Evolutionary conservation across 257 asterid species (phyloP).

Genomic region (Vinca minor): DNA sequence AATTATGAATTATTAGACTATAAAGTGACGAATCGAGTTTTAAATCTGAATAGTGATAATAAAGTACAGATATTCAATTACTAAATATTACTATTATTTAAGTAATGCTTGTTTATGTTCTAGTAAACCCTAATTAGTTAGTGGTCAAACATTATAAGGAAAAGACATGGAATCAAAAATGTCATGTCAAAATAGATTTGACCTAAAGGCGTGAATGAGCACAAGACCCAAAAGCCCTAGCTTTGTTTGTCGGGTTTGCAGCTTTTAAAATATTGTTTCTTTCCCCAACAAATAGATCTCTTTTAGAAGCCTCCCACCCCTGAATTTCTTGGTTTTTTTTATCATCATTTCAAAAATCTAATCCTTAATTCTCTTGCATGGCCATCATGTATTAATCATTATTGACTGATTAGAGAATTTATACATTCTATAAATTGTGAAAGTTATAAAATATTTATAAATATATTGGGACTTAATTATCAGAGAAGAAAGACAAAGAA

Average conservation of each 20-base stretch:
- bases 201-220: slow-evolving; percentile 34
- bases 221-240: slow-evolving; percentile 57
- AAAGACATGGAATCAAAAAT: not conserved
- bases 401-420: slow-evolving; percentile 12
- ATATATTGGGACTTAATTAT: too few species aligned
- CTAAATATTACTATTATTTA: too few species aligned
- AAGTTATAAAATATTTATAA: not conserved
- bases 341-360: not conserved
- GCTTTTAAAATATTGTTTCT: slow-evolving; percentile 66
- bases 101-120: too few species aligned
- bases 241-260: slow-evolving; percentile 53
- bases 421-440: slow-evolving; percentile 1
- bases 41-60: too few species aligned
- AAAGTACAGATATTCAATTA: too few species aligned
- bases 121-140: not conserved
- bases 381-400: slow-evolving; percentile 15
- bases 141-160: not conserved
- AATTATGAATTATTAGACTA: too few species aligned
- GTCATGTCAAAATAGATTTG: slow-evolving; percentile 3
- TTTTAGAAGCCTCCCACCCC: slow-evolving; percentile 21
- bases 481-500: slow-evolving; percentile 2
- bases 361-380: slow-evolving; percentile 5
- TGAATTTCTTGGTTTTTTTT: not conserved
- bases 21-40: too few species aligned
- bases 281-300: slow-evolving; percentile 70